These are phyloP conservation scores for Neurospora sp. DNA, from an alignment of 495 filamentous ascomycete genomes.

Conservation along the genomic window DNA sequence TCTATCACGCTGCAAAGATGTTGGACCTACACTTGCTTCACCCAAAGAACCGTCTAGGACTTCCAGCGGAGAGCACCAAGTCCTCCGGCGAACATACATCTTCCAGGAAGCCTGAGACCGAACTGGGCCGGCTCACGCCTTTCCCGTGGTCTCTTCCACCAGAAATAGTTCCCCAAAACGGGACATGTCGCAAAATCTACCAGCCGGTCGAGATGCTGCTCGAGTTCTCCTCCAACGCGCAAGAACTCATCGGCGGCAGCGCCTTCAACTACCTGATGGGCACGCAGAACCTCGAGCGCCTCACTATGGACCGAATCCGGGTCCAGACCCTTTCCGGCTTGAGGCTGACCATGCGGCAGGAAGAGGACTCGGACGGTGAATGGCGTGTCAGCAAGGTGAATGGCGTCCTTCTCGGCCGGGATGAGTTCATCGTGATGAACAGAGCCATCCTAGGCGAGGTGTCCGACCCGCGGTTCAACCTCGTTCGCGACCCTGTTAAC, in stretches of 20 bases:
- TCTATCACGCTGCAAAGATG: constrained; percentile 85
- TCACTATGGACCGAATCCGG: constrained; percentile 57
- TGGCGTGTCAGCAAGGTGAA: constrained; percentile 72
- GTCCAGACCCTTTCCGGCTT: constrained; percentile 71
- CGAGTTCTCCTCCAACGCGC: constrained; percentile 63
- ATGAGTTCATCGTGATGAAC: constrained; percentile 81
- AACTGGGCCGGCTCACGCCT: constrained; percentile 58
- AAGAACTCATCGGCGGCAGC: constrained; percentile 43
- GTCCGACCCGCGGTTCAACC: constrained; percentile 74
- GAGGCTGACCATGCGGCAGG: constrained; percentile 69
- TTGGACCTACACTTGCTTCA: constrained; percentile 69
- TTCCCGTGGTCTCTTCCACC: constrained; percentile 88
- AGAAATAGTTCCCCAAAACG: constrained; percentile 62
- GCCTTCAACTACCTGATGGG: constrained; percentile 48
- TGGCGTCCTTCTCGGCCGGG: constrained; percentile 71
- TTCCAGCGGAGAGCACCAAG: constrained; percentile 27
- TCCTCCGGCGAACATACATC: constrained; percentile 22
- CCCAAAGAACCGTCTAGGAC: neutral
- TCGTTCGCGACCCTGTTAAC: constrained; percentile 59
- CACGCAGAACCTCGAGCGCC: constrained; percentile 35
- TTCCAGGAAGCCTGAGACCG: constrained; percentile 23
- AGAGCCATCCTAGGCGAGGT: constrained; percentile 65
- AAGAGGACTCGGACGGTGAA: constrained; percentile 34
- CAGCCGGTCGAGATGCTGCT: constrained; percentile 57
- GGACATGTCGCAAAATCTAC: constrained; percentile 48